Conservation (phyloP, 345 rosid species). For the Populus alba region DNA sequence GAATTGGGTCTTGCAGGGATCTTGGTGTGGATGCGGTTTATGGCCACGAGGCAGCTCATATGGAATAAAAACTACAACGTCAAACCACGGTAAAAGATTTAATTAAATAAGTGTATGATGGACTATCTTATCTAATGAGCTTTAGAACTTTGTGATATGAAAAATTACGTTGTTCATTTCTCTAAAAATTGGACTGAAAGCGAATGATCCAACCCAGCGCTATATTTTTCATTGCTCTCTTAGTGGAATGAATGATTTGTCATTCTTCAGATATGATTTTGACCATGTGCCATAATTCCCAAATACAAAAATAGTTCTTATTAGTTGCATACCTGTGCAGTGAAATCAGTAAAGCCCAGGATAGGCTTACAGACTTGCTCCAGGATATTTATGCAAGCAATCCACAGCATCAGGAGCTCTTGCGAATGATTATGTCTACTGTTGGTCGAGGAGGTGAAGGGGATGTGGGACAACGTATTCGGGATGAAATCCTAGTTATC, state of each 20-base stretch:
- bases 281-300: not conserved
- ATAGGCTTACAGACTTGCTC: conserved; percentile 81
- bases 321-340: conserved; percentile 40
- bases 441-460: conserved; percentile 99
- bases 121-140: not conserved
- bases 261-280: conserved; percentile 1
- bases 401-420: conserved; percentile 70
- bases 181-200: not conserved
- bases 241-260: not conserved
- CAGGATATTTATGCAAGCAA: conserved; percentile 52
- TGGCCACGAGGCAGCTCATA: conserved; percentile 97
- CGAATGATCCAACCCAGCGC: not conserved
- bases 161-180: not conserved
- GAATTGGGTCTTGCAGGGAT: conserved; percentile 81
- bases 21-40: conserved; percentile 99
- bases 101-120: conserved; percentile 2
- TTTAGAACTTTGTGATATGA: not conserved
- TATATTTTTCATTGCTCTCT: not conserved
- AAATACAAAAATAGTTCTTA: not conserved
- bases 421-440: conserved; percentile 86
- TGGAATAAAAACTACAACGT: conserved; percentile 99
- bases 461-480: conserved; percentile 98
- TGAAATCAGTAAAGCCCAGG: conserved; percentile 95
- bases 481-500: conserved; percentile 93
- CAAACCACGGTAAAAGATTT: conserved; percentile 78